Conservation (phyloP, 2,329 filamentous ascomycete species). For the Microsporum canis region DNA sequence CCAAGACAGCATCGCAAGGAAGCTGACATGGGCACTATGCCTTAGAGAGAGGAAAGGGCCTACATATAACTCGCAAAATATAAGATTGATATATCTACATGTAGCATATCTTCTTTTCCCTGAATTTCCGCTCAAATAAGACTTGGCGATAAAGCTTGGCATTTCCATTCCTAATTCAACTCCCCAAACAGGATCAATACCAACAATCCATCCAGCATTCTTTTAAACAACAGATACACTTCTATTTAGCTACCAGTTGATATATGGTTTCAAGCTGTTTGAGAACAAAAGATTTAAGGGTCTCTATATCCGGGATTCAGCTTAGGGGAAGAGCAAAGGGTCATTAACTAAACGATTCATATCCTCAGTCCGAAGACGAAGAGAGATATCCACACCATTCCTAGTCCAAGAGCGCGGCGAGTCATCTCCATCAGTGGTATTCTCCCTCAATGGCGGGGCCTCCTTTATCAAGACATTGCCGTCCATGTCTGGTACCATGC, state of each 20-base stretch:
- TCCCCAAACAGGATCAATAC: too few species aligned
- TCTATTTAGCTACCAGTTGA: too few species aligned
- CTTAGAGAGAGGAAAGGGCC: neutral
- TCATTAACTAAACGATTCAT: neutral
- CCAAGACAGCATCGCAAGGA: conserved; percentile 4
- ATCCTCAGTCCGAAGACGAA: neutral
- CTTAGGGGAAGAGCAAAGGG: neutral
- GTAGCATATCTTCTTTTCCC: neutral
- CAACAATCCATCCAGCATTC: too few species aligned
- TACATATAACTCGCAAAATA: neutral
- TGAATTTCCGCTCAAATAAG: neutral
- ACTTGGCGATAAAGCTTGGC: neutral
- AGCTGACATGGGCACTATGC: conserved; percentile 6
- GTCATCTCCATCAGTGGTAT: neutral
- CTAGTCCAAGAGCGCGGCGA: neutral
- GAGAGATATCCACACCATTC: neutral
- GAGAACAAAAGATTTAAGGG: too few species aligned
- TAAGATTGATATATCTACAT: neutral
- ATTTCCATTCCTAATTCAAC: neutral
- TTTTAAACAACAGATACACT: too few species aligned
- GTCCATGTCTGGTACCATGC: neutral
- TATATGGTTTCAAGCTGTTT: too few species aligned
- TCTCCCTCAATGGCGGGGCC: neutral
- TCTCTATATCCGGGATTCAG: too few species aligned
- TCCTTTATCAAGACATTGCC: neutral